These are phyloP conservation scores for Achaetomiella virescens DNA, from an alignment of 495 filamentous ascomycete species.

Conservation along the genomic window DNA sequence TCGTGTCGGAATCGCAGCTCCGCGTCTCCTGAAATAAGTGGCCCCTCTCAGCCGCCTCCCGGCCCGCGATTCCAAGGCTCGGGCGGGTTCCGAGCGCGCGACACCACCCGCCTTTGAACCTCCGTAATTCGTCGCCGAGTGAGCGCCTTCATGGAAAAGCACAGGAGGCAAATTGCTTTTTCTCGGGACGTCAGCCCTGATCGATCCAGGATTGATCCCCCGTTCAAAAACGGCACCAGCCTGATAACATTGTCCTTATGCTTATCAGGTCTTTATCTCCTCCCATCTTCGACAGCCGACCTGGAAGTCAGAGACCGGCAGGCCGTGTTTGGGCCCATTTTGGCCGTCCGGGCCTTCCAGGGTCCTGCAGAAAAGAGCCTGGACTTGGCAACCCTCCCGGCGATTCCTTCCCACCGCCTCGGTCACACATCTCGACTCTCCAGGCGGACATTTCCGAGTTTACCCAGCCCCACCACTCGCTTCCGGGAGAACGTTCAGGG, in stretches of 20 bases:
- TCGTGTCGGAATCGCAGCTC: slow-evolving; percentile 29
- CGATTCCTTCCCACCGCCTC: neutral
- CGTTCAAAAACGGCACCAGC: too few species aligned
- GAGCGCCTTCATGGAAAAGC: neutral
- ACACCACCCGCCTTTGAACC: neutral
- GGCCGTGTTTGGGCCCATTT: too few species aligned
- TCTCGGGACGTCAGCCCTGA: neutral
- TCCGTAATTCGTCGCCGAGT: neutral
- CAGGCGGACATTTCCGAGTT: slow-evolving; percentile 11
- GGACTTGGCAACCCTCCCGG: neutral
- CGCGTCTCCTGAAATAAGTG: slow-evolving; percentile 33
- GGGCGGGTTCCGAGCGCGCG: slow-evolving; percentile 14
- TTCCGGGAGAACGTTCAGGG: slow-evolving; percentile 1
- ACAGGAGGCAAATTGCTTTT: neutral
- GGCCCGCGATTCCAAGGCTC: slow-evolving; percentile 32
- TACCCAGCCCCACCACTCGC: slow-evolving; percentile 8
- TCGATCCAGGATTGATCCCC: neutral
- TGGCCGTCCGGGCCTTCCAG: neutral
- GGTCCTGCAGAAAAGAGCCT: neutral
- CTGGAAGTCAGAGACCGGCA: too few species aligned
- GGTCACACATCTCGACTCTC: neutral
- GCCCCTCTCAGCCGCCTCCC: slow-evolving; percentile 30
- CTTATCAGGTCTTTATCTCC: too few species aligned
- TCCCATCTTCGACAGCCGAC: too few species aligned
- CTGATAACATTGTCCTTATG: too few species aligned